Conservation (phyloP, 2,329 filamentous ascomycete species). For the Trichoderma guizhouense region DNA sequence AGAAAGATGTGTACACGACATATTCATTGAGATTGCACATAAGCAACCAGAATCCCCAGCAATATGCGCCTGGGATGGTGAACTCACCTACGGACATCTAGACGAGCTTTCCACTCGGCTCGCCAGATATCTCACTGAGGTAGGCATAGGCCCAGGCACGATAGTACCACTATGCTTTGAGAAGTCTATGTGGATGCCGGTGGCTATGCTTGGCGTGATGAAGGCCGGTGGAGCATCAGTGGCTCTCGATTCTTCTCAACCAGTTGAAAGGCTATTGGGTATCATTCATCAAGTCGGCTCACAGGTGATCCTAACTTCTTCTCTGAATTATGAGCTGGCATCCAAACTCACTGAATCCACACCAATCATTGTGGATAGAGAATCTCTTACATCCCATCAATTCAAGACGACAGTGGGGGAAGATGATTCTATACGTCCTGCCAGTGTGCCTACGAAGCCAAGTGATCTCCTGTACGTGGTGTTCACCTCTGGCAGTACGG, state of each 20-base stretch:
- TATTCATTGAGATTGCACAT: background rate
- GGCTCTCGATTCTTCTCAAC: background rate
- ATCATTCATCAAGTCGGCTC: background rate
- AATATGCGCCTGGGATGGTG: background rate
- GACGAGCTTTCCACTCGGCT: background rate
- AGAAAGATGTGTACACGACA: background rate
- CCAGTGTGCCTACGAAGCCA: background rate
- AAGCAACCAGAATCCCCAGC: background rate
- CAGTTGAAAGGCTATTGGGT: background rate
- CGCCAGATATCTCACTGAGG: background rate
- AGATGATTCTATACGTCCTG: background rate
- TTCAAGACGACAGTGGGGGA: background rate
- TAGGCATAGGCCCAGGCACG: background rate
- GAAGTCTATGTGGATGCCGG: background rate
- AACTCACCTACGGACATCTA: background rate
- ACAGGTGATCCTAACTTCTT: background rate
- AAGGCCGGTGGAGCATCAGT: background rate
- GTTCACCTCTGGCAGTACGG: background rate
- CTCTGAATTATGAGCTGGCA: background rate
- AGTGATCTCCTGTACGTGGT: background rate
- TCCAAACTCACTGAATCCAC: background rate
- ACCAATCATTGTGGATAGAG: background rate
- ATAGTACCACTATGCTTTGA: background rate
- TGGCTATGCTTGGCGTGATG: background rate
- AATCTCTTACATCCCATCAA: background rate